Percentiles rank a stretch among this genome's conserved stretches.
Evolutionary conservation across 164 flowering plant species (phyloP).

Genomic region (Vitis cinerea): DNA sequence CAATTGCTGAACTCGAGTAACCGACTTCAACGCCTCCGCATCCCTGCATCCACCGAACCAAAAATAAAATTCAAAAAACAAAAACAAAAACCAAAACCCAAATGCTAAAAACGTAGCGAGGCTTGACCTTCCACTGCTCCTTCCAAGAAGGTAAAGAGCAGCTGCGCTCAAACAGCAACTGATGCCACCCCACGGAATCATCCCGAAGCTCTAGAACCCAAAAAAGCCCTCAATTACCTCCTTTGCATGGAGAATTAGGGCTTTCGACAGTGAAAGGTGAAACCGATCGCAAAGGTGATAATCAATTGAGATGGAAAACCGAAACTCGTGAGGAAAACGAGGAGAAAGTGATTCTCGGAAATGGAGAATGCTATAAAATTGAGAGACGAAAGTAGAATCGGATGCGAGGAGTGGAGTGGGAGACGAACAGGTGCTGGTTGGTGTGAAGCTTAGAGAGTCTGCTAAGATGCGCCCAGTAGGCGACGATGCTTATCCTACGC

Average conservation of each 20-base stretch:
- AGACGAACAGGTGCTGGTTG: neutral
- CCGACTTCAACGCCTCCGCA: conserved; percentile 73
- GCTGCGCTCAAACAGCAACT: conserved; percentile 93
- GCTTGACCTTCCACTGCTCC: conserved; percentile 79
- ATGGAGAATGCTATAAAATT: too few species aligned
- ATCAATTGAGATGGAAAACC: too few species aligned
- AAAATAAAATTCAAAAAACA: neutral
- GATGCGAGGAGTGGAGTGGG: conserved; percentile 10
- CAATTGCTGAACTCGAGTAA: conserved; percentile 73
- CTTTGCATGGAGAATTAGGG: neutral
- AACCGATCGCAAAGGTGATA: too few species aligned
- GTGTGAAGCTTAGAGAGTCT: too few species aligned
- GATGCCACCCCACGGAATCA: conserved; percentile 92
- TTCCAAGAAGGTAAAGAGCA: conserved; percentile 87
- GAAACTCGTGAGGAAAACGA: neutral
- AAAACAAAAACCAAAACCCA: neutral
- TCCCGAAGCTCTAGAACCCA: conserved; percentile 15
- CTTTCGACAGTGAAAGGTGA: neutral
- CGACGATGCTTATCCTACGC: neutral
- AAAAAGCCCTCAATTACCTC: neutral
- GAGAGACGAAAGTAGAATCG: conserved; percentile 3
- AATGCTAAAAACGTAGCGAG: neutral
- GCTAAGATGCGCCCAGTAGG: neutral
- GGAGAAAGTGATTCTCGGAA: too few species aligned
- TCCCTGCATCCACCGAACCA: conserved; percentile 49